Conservation (phyloP, 1,284 basidiomycete genomes). For the Apiotrichum mycotoxinovorans region DNA sequence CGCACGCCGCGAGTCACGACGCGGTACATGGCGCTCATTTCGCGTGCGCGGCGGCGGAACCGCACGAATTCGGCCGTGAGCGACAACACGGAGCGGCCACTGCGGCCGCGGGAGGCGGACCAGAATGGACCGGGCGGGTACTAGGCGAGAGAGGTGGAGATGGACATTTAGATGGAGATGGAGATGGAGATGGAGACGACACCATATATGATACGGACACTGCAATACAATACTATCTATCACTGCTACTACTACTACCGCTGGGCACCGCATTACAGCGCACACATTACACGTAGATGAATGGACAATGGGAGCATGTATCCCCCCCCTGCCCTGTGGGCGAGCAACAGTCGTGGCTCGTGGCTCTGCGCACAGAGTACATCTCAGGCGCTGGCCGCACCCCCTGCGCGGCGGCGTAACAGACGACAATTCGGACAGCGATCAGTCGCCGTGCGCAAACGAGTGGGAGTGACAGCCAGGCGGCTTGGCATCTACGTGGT, state of each 20-base stretch:
- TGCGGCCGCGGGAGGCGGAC: slow-evolving; percentile 38
- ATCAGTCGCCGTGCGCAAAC: too few species aligned
- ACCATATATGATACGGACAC: neutral
- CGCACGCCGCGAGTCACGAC: slow-evolving; percentile 24
- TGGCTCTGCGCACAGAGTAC: too few species aligned
- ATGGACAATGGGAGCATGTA: neutral
- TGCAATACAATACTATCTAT: too few species aligned
- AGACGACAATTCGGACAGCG: too few species aligned
- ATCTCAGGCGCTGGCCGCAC: too few species aligned
- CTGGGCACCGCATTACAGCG: too few species aligned
- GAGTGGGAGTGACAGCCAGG: too few species aligned
- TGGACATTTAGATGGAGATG: neutral
- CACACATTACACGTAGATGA: neutral
- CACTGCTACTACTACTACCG: too few species aligned
- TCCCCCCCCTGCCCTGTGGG: too few species aligned
- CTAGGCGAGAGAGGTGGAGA: slow-evolving; percentile 4
- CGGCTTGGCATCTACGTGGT: neutral
- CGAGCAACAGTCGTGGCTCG: too few species aligned
- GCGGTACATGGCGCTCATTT: slow-evolving; percentile 47
- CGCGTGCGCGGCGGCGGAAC: slow-evolving; percentile 29
- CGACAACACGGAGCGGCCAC: slow-evolving; percentile 10
- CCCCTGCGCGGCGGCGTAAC: too few species aligned
- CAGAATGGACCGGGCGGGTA: slow-evolving; percentile 39
- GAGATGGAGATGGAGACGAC: neutral
- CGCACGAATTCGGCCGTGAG: slow-evolving; percentile 5